Conservation (phyloP, 2,329 filamentous ascomycete genomes). For the Aplosporella prunicola region DNA sequence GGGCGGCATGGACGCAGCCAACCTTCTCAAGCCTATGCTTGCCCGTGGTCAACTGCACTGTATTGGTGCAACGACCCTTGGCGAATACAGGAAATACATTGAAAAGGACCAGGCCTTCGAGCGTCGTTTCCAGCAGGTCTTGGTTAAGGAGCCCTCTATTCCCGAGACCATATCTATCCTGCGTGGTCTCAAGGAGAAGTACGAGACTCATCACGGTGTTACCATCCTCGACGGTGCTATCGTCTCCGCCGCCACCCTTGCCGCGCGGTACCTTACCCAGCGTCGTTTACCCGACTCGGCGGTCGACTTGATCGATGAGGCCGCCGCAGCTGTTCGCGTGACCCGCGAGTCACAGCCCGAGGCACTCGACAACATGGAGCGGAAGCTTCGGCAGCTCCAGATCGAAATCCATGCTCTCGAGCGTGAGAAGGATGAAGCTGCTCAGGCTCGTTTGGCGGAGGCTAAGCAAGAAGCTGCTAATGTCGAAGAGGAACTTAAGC, state of each 20-base stretch:
- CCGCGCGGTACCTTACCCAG: constrained; percentile 84
- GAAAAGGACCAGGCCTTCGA: constrained; percentile 98
- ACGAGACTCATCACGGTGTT: constrained; percentile 96
- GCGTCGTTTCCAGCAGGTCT: constrained; percentile 94
- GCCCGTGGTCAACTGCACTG: constrained; percentile 94
- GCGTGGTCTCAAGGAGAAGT: constrained; percentile 95
- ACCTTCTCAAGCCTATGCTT: constrained; percentile 95
- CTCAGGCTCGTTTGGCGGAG: constrained; percentile 68
- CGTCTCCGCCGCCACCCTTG: constrained; percentile 81
- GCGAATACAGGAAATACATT: constrained; percentile 97
- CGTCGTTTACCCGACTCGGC: constrained; percentile 90
- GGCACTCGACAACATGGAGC: constrained; percentile 87
- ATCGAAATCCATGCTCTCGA: constrained; percentile 95
- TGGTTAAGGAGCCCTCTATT: constrained; percentile 89
- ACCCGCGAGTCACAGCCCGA: constrained; percentile 94
- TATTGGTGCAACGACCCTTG: constrained; percentile 90
- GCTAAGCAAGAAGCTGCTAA: constrained; percentile 90
- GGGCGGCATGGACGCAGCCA: constrained; percentile 97
- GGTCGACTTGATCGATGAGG: constrained; percentile 93
- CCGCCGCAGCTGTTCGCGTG: constrained; percentile 90
- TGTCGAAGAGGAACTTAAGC: constrained; percentile 83
- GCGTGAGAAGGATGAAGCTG: constrained; percentile 90
- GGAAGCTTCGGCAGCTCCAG: constrained; percentile 78
- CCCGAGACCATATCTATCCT: constrained; percentile 92
- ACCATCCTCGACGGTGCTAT: constrained; percentile 92